phyloP scores from a whole-genome alignment of 345 rosid species.

The Gossypioides kirkii region DNA sequence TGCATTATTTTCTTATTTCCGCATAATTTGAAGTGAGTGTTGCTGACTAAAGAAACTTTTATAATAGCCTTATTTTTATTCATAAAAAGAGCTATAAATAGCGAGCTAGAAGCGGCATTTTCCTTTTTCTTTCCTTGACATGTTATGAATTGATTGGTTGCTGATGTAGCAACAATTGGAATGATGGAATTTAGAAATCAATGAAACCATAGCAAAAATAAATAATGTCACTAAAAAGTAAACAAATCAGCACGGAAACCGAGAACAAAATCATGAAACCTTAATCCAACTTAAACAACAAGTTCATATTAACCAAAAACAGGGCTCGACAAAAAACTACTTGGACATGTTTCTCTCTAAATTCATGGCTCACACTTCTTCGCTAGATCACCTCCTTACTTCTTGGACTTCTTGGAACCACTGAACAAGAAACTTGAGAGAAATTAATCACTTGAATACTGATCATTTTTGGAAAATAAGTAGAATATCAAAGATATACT shows the following conservation, averaged over 20 bases:
- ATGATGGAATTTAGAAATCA: neutral
- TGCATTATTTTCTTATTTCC: neutral
- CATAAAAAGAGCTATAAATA: neutral
- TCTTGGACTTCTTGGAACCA: slow-evolving; percentile 49
- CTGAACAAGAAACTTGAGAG: slow-evolving; percentile 24
- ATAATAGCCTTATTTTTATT: neutral
- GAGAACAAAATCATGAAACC: neutral
- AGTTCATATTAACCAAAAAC: slow-evolving; percentile 12
- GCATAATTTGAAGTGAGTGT: neutral
- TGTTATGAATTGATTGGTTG: neutral
- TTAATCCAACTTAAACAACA: slow-evolving; percentile 14
- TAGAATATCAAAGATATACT: neutral
- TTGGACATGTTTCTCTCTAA: neutral
- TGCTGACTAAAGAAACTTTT: neutral
- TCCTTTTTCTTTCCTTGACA: neutral
- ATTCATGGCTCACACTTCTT: slow-evolving; percentile 2
- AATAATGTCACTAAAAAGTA: neutral
- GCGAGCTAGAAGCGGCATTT: neutral
- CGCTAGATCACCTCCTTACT: slow-evolving; percentile 25
- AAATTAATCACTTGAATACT: neutral
- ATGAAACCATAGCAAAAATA: neutral
- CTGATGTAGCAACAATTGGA: too few relatives aligned
- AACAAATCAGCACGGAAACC: neutral
- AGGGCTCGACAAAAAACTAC: slow-evolving; percentile 16
- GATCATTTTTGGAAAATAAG: neutral